Conservation (phyloP, 768 basidiomycete genomes). For the Leucosporidium scottii region DNA sequence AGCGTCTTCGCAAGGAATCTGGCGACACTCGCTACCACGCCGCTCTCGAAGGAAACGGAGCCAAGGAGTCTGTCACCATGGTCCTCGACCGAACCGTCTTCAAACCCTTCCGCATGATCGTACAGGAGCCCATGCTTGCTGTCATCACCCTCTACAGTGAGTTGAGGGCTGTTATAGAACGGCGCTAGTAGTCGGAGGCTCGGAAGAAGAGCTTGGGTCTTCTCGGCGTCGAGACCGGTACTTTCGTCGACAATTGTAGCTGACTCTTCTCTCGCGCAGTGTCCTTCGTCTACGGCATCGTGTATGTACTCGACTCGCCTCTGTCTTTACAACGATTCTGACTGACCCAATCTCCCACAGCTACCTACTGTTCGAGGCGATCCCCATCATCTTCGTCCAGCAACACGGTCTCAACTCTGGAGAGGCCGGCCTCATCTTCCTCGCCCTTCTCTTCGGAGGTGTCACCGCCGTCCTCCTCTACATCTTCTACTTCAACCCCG, state of each 20-base stretch:
- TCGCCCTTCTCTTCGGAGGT: slow-evolving; percentile 37
- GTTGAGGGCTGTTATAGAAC: background rate
- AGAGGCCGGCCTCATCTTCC: slow-evolving; percentile 37
- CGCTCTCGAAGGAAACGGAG: slow-evolving; percentile 19
- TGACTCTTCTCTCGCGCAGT: background rate
- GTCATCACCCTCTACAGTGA: slow-evolving; percentile 33
- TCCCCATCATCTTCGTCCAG: slow-evolving; percentile 39
- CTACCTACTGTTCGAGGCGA: slow-evolving; percentile 41
- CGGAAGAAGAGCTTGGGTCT: background rate
- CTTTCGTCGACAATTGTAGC: background rate
- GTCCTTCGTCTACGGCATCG: slow-evolving; percentile 30
- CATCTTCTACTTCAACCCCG: slow-evolving; percentile 34
- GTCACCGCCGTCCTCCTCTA: slow-evolving; percentile 20
- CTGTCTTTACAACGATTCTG: no score
- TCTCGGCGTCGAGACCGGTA: no score
- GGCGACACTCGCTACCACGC: slow-evolving; percentile 36
- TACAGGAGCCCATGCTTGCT: slow-evolving; percentile 38
- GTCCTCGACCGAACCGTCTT: slow-evolving; percentile 26
- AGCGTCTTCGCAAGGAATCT: slow-evolving; percentile 35
- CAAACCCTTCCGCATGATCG: slow-evolving; percentile 37
- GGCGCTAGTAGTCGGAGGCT: no score
- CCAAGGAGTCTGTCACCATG: background rate
- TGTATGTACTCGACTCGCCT: background rate
- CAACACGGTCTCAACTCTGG: slow-evolving; percentile 40
- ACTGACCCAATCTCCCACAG: no score